Conservation (phyloP, 2,329 filamentous ascomycete species). For the Ilyonectria destructans region DNA sequence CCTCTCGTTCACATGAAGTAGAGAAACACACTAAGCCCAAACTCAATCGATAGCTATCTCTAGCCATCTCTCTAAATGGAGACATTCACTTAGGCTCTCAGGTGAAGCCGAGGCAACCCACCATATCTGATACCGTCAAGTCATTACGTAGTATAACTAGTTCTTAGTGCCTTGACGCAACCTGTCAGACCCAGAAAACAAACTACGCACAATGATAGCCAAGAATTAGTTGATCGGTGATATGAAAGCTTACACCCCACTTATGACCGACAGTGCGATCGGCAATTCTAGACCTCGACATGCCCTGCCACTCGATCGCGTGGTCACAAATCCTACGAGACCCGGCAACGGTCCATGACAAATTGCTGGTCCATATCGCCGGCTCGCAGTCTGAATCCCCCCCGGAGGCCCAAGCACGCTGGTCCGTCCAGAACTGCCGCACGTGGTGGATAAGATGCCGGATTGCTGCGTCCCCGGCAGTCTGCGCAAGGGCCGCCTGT, state of each 20-base stretch:
- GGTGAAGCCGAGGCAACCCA: not conserved
- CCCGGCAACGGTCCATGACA: not conserved
- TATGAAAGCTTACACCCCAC: not conserved
- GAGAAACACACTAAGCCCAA: not conserved
- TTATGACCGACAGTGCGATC: conserved; percentile 12
- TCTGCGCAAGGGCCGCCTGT: conserved; percentile 22
- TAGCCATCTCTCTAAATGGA: not conserved
- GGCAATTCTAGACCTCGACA: not conserved
- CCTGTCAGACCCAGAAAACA: conserved; percentile 6
- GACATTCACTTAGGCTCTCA: not conserved
- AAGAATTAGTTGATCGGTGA: conserved; percentile 24
- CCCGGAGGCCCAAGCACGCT: conserved; percentile 13
- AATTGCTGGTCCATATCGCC: not conserved
- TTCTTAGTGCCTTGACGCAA: conserved; percentile 16
- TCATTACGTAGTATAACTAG: conserved; percentile 1
- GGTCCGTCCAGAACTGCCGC: conserved; percentile 5
- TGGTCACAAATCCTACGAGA: conserved; percentile 3
- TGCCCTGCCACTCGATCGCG: not conserved
- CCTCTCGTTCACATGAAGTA: not conserved
- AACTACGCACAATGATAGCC: not conserved
- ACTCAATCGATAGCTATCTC: not conserved
- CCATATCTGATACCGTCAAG: conserved; percentile 14
- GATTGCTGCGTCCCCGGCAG: conserved; percentile 1
- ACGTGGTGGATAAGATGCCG: conserved; percentile 23
- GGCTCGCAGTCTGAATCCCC: conserved; percentile 17